phyloP scores from a whole-genome alignment of 177 flowering plant species.

The Vitis hybrid region DNA sequence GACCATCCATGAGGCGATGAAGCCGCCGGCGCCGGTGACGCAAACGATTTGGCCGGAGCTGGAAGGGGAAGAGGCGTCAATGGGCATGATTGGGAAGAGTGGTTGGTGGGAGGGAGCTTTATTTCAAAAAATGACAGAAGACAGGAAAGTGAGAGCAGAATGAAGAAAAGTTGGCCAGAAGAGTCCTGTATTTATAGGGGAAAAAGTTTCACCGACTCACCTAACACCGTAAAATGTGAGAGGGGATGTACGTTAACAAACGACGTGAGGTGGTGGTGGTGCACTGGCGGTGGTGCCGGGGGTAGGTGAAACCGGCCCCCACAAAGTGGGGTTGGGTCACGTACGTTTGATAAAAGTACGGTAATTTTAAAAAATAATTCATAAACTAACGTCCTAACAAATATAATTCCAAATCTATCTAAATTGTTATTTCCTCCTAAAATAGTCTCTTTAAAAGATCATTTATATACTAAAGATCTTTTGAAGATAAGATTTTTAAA shows the following conservation, averaged over 20 bases:
- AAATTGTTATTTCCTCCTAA: fast-evolving
- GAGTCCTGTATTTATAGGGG: background rate
- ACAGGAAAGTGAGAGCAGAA: background rate
- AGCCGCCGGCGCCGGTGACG: slow-evolving; percentile 94
- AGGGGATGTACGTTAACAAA: too few species aligned
- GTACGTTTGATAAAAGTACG: too few species aligned
- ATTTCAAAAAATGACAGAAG: background rate
- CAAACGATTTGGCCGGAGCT: slow-evolving; percentile 52
- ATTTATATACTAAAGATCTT: too few species aligned
- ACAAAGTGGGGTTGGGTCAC: too few species aligned
- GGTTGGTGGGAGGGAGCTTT: background rate
- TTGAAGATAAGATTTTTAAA: fast-evolving
- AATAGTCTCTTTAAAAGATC: too few species aligned
- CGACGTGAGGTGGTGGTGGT: too few species aligned
- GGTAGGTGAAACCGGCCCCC: too few species aligned
- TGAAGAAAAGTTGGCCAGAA: background rate
- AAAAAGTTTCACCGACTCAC: background rate
- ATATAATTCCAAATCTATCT: too few species aligned
- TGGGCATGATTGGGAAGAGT: slow-evolving; percentile 28
- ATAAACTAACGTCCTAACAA: fast-evolving
- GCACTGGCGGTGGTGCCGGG: too few species aligned
- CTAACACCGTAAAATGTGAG: background rate
- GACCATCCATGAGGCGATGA: slow-evolving; percentile 90
- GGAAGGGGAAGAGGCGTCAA: slow-evolving; percentile 23
- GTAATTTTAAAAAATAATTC: fast-evolving